A percentile compares a stretch with the other conserved stretches of the same genome.
These are phyloP conservation scores for Nemania sp. DNA, from an alignment of 2,329 filamentous ascomycete species.

Conservation along the genomic window DNA sequence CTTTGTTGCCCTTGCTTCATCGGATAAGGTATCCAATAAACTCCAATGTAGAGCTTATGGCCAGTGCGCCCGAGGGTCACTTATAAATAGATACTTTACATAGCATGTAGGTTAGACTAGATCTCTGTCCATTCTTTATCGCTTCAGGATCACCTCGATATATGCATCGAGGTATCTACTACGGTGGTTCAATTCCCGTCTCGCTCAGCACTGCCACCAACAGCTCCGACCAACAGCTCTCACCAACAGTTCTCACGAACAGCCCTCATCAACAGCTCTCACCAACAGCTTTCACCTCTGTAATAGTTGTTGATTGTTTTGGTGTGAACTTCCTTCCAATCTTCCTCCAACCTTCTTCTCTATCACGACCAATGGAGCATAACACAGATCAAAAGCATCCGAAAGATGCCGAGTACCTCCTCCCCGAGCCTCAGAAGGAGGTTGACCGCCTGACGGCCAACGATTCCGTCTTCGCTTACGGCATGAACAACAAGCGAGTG, in stretches of 20 bases:
- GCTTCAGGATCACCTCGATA: background rate
- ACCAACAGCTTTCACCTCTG: background rate
- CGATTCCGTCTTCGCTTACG: background rate
- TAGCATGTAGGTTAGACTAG: background rate
- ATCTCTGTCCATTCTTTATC: background rate
- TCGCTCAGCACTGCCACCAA: background rate
- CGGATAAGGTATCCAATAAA: too few species aligned
- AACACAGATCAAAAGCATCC: background rate
- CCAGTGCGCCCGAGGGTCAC: background rate
- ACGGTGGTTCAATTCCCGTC: background rate
- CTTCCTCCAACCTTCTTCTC: background rate
- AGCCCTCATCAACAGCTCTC: too few species aligned
- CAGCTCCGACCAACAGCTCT: background rate
- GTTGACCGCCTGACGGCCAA: background rate
- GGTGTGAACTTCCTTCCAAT: background rate
- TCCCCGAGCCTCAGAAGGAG: background rate
- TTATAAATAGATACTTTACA: background rate
- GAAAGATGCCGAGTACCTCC: background rate
- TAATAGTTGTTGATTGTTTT: background rate
- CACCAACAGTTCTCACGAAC: too few species aligned
- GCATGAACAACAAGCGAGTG: background rate
- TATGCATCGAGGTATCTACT: background rate
- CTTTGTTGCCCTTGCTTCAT: too few species aligned
- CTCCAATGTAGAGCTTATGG: background rate
- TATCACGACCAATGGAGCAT: background rate